Evolutionary conservation across 1,284 basidiomycete species (phyloP), one percentile per base, ranked within the genome.

Genomic region (Hypsizygus ulmarius): DNA sequence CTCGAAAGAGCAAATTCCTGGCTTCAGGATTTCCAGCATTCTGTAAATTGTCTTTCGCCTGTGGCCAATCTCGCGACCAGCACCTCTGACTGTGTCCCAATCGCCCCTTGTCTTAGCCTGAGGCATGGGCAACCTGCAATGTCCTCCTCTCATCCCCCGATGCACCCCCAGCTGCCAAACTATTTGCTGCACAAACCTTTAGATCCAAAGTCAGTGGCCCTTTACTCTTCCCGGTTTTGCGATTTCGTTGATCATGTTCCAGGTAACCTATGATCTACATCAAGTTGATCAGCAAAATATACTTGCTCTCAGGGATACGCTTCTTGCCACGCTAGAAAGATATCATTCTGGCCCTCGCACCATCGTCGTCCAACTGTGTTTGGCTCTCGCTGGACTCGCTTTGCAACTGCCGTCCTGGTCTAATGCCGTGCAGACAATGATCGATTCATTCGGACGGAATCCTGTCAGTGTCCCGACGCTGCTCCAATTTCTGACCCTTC

Each of bases 171-270:
- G 81, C 93, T 49, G 91, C 92, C 29, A 90, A 94, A 61, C 71
- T 98, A 40, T 98, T 99, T 64, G 93, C 95, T 12, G 93, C 96
- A 0, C 97, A 99, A 70, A 99, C 97, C 0, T 93, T 99, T 65
- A 79, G 96, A 61, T 79, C 89, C 50, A 99, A 99, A 79, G 95
- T 93, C 52, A 59, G 83, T 70, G 21, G 41, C 40, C 53, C 47
- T 27, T 47, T 21, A 39, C 28, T 45, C 35, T 38, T 35, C 41
- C 34, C 28, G 25, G 52, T 32, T 39, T 37, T 51, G 41, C 51
- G 47, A 53, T 60, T 53, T 51, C 55, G 47, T 61, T 64, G 61
- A 64, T 65, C 54, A 46, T 56, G 45, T 27, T 49, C 46, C 49
- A 97, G 95, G 93, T 98, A 59, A 93, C 87, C 6, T 99, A 95